Evolutionary conservation across 768 basidiomycete species (phyloP).

Genomic region (Cystobasidium tubakii): DNA sequence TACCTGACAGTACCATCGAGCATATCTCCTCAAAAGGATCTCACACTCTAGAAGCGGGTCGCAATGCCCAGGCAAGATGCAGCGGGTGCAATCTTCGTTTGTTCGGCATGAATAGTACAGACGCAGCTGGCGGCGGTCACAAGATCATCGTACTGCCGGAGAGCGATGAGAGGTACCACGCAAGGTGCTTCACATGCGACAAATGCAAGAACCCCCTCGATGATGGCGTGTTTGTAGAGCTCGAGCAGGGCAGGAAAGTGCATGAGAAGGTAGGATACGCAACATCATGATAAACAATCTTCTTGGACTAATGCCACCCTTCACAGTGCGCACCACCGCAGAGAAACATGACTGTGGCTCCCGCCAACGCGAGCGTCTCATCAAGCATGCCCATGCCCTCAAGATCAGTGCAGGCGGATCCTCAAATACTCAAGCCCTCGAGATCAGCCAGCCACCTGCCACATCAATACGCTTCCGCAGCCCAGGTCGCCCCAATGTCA

Average conservation of each 20-base stretch:
- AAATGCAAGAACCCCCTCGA: conserved; percentile 21
- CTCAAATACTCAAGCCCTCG: not conserved
- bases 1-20: not conserved
- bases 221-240: conserved; percentile 17
- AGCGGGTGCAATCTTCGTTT: conserved; percentile 14
- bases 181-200: conserved; percentile 14
- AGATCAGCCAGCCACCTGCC: conserved; percentile 8
- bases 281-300: not conserved
- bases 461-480: conserved; percentile 21
- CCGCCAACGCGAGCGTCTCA: not conserved
- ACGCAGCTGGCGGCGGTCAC: not conserved
- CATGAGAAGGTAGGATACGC: conserved; percentile 25
- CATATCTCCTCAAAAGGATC: not conserved
- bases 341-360: no score
- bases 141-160: conserved; percentile 17
- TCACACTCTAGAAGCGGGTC: no score
- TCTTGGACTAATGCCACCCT: not conserved
- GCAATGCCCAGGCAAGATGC: conserved; percentile 6
- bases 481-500: conserved; percentile 25
- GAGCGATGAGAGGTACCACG: not conserved
- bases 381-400: conserved; percentile 22
- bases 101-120: conserved; percentile 1
- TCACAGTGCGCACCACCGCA: not conserved
- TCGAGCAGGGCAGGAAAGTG: conserved; percentile 17
- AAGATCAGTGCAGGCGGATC: not conserved